A percentile compares a stretch with the other conserved stretches of the same genome.
These are phyloP conservation scores for Protomyces pachydermus DNA, from an alignment of 1,139 yeast genomes.

Conservation along the genomic window DNA sequence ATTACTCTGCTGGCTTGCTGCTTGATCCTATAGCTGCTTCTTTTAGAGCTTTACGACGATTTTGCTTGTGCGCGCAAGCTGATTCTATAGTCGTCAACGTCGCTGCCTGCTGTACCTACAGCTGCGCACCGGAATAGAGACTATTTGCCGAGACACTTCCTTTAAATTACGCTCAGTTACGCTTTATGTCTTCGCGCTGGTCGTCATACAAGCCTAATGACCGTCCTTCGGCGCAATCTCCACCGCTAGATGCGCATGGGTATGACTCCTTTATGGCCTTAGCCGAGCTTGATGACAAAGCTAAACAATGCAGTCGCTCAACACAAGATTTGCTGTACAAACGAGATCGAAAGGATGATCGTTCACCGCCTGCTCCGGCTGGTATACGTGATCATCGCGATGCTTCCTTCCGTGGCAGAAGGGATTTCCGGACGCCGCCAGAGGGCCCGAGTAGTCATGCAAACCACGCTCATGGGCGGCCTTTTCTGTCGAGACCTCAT, in stretches of 20 bases:
- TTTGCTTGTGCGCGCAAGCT: too few species aligned
- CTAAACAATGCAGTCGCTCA: background rate
- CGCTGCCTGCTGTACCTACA: too few species aligned
- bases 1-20: too few species aligned
- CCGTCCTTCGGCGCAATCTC: background rate
- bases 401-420: background rate
- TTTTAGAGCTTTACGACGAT: too few species aligned
- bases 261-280: background rate
- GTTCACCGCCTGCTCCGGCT: background rate
- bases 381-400: background rate
- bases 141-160: too few species aligned
- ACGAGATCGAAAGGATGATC: background rate
- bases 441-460: background rate
- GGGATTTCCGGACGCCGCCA: background rate
- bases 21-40: too few species aligned
- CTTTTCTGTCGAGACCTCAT: background rate
- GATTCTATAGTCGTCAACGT: too few species aligned
- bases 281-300: background rate
- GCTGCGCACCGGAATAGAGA: too few species aligned
- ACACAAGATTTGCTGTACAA: background rate
- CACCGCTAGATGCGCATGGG: background rate
- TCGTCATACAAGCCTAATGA: background rate
- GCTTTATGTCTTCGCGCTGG: background rate
- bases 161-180: too few species aligned
- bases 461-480: background rate